phyloP scores from a whole-genome alignment of 352 stramenopile genomes.

The Phytophthora sp. region DNA sequence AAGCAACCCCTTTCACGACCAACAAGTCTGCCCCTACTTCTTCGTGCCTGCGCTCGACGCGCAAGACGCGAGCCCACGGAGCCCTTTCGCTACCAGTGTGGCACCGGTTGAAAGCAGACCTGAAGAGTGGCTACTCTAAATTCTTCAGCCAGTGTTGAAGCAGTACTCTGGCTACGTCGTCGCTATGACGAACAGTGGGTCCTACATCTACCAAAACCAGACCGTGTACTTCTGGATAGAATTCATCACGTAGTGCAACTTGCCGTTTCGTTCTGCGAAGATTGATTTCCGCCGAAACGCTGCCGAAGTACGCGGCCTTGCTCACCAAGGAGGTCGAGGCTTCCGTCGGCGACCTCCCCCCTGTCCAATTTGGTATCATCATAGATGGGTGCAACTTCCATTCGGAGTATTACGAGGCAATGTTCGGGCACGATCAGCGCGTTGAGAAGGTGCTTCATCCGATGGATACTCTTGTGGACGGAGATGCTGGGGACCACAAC shows the following conservation, averaged over 20 bases:
- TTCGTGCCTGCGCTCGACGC: background rate
- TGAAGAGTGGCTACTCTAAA: conserved; percentile 19
- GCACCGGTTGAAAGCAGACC: background rate
- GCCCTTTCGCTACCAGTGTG: conserved; percentile 9
- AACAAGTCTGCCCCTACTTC: conserved; percentile 16
- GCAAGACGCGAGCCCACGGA: conserved; percentile 18
- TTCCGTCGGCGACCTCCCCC: too few relatives aligned
- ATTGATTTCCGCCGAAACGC: too few relatives aligned
- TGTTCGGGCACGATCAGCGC: conserved; percentile 8
- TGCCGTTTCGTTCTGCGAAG: too few relatives aligned
- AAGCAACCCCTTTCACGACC: too few relatives aligned
- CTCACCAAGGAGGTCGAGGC: too few relatives aligned
- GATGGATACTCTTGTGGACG: too few relatives aligned
- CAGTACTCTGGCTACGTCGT: conserved; percentile 8
- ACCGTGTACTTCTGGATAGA: conserved; percentile 10
- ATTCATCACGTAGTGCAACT: background rate
- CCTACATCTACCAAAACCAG: conserved; percentile 15
- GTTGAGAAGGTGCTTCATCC: too few relatives aligned
- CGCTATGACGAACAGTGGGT: conserved; percentile 6
- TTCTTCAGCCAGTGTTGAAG: conserved; percentile 15
- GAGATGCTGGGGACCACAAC: too few relatives aligned
- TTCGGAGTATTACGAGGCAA: conserved; percentile 2
- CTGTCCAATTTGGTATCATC: too few relatives aligned
- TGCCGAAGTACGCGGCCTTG: background rate
- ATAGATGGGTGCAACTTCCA: conserved; percentile 1